Conservation (phyloP, 1,139 yeast genomes). For the Hyphopichia pseudoburtonii region DNA sequence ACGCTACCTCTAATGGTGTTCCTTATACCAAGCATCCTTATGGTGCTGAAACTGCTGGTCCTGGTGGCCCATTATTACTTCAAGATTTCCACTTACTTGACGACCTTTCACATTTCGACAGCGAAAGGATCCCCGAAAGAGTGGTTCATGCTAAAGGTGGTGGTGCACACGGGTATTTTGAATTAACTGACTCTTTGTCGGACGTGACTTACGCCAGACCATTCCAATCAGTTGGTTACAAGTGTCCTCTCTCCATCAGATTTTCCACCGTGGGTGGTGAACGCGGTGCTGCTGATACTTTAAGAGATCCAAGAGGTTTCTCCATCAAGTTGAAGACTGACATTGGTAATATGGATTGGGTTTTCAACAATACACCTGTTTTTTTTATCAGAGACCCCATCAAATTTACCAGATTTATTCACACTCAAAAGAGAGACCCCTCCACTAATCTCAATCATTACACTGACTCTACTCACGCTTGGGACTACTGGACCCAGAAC, state of each 20-base stretch:
- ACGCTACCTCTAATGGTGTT: constrained; percentile 28
- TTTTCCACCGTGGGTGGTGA: constrained; percentile 65
- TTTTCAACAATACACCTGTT: constrained; percentile 60
- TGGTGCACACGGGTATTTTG: constrained; percentile 62
- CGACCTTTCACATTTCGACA: constrained; percentile 58
- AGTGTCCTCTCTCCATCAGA: constrained; percentile 47
- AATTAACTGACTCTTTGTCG: constrained; percentile 55
- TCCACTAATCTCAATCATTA: constrained; percentile 44
- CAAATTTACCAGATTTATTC: constrained; percentile 59
- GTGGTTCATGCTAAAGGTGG: constrained; percentile 68
- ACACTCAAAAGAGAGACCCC: constrained; percentile 69
- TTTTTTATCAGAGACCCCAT: constrained; percentile 61
- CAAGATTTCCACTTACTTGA: constrained; percentile 60
- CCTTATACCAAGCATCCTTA: constrained; percentile 26
- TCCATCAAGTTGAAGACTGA: constrained; percentile 58
- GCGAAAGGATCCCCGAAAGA: constrained; percentile 63
- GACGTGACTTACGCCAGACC: constrained; percentile 52
- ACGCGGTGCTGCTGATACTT: constrained; percentile 55
- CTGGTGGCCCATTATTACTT: constrained; percentile 55
- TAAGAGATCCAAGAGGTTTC: constrained; percentile 62
- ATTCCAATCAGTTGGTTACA: constrained; percentile 48
- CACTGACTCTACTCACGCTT: constrained; percentile 53
- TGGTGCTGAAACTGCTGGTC: constrained; percentile 29
- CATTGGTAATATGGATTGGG: constrained; percentile 62
- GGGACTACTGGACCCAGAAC: constrained; percentile 70